Percentiles rank a stretch among this genome's conserved stretches.
phyloP scores from a whole-genome alignment of 2,329 filamentous ascomycete species.

The Pseudophaeomoniella oleicola region DNA sequence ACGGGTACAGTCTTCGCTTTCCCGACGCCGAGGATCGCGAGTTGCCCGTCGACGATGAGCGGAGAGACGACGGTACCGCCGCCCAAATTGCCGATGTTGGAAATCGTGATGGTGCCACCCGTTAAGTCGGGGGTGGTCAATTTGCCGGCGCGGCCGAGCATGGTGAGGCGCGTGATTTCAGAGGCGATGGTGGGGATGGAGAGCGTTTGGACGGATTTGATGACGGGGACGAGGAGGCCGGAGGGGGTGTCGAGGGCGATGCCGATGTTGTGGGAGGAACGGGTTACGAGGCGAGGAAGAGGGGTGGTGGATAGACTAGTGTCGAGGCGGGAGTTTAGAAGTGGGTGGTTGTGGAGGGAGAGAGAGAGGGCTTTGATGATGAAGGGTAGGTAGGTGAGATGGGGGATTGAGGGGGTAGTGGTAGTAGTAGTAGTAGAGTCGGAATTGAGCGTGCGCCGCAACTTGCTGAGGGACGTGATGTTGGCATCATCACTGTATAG shows the following conservation, averaged over 20 bases:
- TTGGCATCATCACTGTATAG: conserved; percentile 85
- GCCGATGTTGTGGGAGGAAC: conserved; percentile 83
- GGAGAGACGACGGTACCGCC: conserved; percentile 85
- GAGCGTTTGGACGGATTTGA: conserved; percentile 65
- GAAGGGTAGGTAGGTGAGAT: conserved; percentile 84
- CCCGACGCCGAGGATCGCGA: conserved; percentile 83
- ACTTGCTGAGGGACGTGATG: conserved; percentile 56
- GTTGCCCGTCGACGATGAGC: conserved; percentile 78
- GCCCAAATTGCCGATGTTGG: conserved; percentile 79
- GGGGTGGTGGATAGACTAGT: conserved; percentile 32
- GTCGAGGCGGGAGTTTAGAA: conserved; percentile 79
- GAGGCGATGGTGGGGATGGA: conserved; percentile 65
- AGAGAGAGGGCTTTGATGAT: conserved; percentile 91
- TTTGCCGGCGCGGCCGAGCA: conserved; percentile 58
- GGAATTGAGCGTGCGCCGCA: conserved; percentile 60
- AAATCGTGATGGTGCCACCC: conserved; percentile 86
- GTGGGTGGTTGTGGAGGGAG: conserved; percentile 64
- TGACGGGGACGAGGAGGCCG: conserved; percentile 80
- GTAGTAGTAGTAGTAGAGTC: too few relatives aligned
- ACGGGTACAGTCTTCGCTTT: conserved; percentile 67
- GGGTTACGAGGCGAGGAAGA: conserved; percentile 64
- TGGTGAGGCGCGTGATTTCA: conserved; percentile 61
- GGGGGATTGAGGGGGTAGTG: conserved; percentile 31
- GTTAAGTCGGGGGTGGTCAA: conserved; percentile 60
- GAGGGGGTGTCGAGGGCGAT: conserved; percentile 86